Base-by-base conservation (phyloP, 257 asterid genomes). In the Lithospermum erythrorhizon region DNA sequence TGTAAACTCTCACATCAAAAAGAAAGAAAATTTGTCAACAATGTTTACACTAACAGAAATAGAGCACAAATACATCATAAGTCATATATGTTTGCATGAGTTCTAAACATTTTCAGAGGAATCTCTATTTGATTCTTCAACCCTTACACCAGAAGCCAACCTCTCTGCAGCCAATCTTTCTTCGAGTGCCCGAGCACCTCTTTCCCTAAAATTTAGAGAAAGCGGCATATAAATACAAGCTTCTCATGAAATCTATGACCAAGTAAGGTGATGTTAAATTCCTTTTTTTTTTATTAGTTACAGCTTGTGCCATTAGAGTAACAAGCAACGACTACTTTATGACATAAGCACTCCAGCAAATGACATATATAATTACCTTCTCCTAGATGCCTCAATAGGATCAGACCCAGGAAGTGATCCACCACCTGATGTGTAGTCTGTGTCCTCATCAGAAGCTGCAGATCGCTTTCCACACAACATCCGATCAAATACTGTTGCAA, bases 131-230 rank as follows among this genome's bases (percentile, higher is more conserved):
- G 81, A 61, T 51, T 77, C 96, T 61, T 73, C 84, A 1, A 78
- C 63, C 75, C 49, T 84, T 58, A 71, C 84, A 15, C 76, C 77
- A 66, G 89, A 73, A 61, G 75, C 81, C 72, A 85, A 66, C 72
- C 78, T 79, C 80, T 90, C 94, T 18, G 95, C 78, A 41, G 91
- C 94, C 77, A 83, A 69, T 79, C 95, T 82, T 80, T 90, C 97
- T 77, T 90, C 95, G 2, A 90, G 86, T 37, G 96, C 97, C 29
- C 97, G 85, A 41, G 94, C 95, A 58, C 96, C 97, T 76, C 90
- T 83, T 80, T 87, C 96, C 87, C 97, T 90, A 82, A 69, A 74
- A 63, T 65, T 64, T 24, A 49, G 17, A 62, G 48, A 61, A 30
- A 25, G 51, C 45, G 2, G 9, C 18, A 24, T 56, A 22, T 10